phyloP scores from a whole-genome alignment of 164 flowering plant species.

The Sedum album region DNA sequence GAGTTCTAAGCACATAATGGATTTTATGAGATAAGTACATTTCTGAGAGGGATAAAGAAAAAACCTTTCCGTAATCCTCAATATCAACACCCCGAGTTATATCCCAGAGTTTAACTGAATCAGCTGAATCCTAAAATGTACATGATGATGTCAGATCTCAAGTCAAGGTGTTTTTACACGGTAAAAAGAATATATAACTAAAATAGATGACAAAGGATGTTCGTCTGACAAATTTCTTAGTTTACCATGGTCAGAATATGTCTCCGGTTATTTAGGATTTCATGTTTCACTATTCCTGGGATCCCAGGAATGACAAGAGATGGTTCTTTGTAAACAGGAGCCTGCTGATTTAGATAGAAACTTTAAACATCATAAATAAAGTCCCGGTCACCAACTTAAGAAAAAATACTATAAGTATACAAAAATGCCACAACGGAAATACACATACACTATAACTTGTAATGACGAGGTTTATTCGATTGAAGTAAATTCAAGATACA shows the following conservation, averaged over 20 bases:
- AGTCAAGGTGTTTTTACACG: background rate
- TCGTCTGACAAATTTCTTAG: background rate
- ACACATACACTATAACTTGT: no score
- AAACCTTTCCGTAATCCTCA: constrained; percentile 90
- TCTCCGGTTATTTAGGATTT: constrained; percentile 83
- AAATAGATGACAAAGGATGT: background rate
- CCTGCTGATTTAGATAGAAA: constrained; percentile 26
- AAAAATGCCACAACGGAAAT: background rate
- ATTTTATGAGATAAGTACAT: background rate
- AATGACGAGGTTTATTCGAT: background rate
- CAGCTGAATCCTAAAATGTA: constrained; percentile 61
- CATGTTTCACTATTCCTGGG: constrained; percentile 86
- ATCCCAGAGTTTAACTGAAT: constrained; percentile 93
- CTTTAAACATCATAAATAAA: background rate
- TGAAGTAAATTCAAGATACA: background rate
- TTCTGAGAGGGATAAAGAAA: background rate
- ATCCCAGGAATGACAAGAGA: constrained; percentile 60
- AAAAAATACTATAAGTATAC: background rate
- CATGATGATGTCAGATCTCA: background rate
- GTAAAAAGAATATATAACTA: background rate
- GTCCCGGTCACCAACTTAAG: background rate
- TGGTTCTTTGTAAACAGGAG: constrained; percentile 74
- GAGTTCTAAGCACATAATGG: background rate
- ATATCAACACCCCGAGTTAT: constrained; percentile 77
- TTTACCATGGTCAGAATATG: constrained; percentile 88